phyloP scores from a whole-genome alignment of 805 yeast species.

The Candida parachauliodes region DNA sequence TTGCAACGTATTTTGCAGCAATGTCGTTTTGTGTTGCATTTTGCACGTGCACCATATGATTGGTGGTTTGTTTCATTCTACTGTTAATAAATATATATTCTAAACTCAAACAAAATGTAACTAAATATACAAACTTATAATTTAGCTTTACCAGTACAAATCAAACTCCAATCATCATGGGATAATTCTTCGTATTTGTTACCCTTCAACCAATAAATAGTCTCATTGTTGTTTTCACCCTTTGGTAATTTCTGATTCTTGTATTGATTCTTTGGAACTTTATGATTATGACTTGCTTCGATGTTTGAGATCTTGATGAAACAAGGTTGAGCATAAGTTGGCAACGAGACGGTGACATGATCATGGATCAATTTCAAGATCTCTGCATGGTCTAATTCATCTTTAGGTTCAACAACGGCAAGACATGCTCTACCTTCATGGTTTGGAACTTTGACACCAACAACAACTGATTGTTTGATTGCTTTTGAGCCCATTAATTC shows the following conservation, averaged over 20 bases:
- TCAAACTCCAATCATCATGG: constrained; percentile 50
- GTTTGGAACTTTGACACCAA: constrained; percentile 77
- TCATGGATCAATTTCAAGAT: constrained; percentile 25
- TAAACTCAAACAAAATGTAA: too few relatives aligned
- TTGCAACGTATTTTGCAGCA: too few relatives aligned
- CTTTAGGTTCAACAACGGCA: constrained; percentile 63
- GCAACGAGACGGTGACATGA: constrained; percentile 45
- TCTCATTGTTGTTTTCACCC: constrained; percentile 57
- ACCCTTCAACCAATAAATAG: constrained; percentile 66
- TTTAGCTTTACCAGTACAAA: constrained; percentile 36
- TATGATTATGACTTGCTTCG: constrained; percentile 74
- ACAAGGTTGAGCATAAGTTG: constrained; percentile 82
- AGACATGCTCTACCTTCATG: constrained; percentile 96
- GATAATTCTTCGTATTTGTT: constrained; percentile 57
- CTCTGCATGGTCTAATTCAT: constrained; percentile 33
- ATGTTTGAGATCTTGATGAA: constrained; percentile 67
- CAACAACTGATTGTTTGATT: constrained; percentile 73
- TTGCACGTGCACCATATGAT: too few relatives aligned
- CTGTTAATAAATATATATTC: background rate
- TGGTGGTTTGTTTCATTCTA: too few relatives aligned
- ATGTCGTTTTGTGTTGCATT: too few relatives aligned
- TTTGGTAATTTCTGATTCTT: constrained; percentile 67
- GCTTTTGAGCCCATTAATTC: constrained; percentile 48
- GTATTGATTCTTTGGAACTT: constrained; percentile 66
- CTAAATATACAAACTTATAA: too few relatives aligned